Conservation (phyloP, 495 filamentous ascomycete species). For the Penicillium lagena region DNA sequence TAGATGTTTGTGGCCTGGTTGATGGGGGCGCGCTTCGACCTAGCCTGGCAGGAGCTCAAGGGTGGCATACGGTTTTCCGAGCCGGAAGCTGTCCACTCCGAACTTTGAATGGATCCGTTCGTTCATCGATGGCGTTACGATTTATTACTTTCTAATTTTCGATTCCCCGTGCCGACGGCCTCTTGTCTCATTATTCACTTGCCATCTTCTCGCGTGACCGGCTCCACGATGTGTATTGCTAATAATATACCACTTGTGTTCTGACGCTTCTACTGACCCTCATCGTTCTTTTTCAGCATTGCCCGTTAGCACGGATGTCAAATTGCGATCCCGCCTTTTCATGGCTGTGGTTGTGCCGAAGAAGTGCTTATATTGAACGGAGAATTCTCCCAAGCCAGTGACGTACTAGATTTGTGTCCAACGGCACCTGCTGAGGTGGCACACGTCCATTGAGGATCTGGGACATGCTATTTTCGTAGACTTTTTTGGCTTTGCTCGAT, state of each 20-base stretch:
- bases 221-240: constrained; percentile 25
- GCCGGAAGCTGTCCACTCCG: constrained; percentile 11
- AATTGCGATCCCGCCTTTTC: constrained; percentile 83
- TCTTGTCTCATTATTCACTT: constrained; percentile 23
- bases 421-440: constrained; percentile 32
- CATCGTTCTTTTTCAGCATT: neutral
- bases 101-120: constrained; percentile 13
- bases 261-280: neutral
- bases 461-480: constrained; percentile 22
- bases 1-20: constrained; percentile 63
- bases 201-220: constrained; percentile 6
- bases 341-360: constrained; percentile 95
- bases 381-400: constrained; percentile 28
- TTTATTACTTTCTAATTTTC: constrained; percentile 20
- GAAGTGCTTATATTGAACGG: constrained; percentile 59
- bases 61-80: constrained; percentile 38
- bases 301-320: constrained; percentile 89
- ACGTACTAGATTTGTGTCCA: constrained; percentile 47
- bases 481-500: neutral
- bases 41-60: constrained; percentile 49
- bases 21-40: constrained; percentile 61
- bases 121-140: constrained; percentile 29
- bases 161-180: constrained; percentile 24
- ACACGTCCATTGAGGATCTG: constrained; percentile 47
- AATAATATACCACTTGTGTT: constrained; percentile 22